Evolutionary conservation across 1,139 yeast species (phyloP).

Genomic region (Lodderomyces metapsilosis): DNA sequence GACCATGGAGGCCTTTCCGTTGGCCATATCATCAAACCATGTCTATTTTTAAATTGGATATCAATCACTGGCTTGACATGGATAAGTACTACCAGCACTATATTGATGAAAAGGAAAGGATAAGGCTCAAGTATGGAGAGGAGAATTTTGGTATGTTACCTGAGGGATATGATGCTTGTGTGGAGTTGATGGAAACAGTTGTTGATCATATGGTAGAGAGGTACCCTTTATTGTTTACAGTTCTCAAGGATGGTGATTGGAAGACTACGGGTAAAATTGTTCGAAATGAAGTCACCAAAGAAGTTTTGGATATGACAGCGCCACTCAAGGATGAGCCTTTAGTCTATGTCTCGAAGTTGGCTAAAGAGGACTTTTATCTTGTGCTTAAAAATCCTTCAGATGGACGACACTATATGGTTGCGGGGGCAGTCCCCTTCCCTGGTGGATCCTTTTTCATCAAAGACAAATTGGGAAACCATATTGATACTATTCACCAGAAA

Average conservation of each 20-base stretch:
- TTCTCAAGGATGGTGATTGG: slow-evolving; percentile 34
- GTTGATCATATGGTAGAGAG: slow-evolving; percentile 57
- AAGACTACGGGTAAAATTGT: slow-evolving; percentile 38
- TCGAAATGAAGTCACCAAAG: slow-evolving; percentile 61
- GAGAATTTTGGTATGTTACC: slow-evolving; percentile 68
- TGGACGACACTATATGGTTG: slow-evolving; percentile 62
- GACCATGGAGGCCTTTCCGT: slow-evolving; percentile 81
- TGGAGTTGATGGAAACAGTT: slow-evolving; percentile 64
- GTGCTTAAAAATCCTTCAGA: slow-evolving; percentile 54
- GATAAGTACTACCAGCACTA: slow-evolving; percentile 71
- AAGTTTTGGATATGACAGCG: slow-evolving; percentile 54
- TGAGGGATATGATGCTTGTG: slow-evolving; percentile 61
- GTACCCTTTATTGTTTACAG: slow-evolving; percentile 62
- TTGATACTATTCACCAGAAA: slow-evolving; percentile 65
- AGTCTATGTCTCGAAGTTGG: slow-evolving; percentile 61
- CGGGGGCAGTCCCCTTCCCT: slow-evolving; percentile 77
- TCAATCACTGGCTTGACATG: slow-evolving; percentile 79
- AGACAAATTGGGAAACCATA: slow-evolving; percentile 56
- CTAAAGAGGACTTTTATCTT: slow-evolving; percentile 71
- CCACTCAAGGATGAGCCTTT: slow-evolving; percentile 67
- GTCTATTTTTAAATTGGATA: slow-evolving; percentile 67
- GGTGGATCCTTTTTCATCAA: slow-evolving; percentile 71
- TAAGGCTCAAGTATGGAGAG: slow-evolving; percentile 56
- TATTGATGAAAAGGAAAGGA: slow-evolving; percentile 58
- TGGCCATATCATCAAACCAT: slow-evolving; percentile 82